Percentiles rank a stretch among this genome's conserved stretches.
phyloP scores from a whole-genome alignment of 2,329 filamentous ascomycete species.

The Aspergillus pseudonomiae region DNA sequence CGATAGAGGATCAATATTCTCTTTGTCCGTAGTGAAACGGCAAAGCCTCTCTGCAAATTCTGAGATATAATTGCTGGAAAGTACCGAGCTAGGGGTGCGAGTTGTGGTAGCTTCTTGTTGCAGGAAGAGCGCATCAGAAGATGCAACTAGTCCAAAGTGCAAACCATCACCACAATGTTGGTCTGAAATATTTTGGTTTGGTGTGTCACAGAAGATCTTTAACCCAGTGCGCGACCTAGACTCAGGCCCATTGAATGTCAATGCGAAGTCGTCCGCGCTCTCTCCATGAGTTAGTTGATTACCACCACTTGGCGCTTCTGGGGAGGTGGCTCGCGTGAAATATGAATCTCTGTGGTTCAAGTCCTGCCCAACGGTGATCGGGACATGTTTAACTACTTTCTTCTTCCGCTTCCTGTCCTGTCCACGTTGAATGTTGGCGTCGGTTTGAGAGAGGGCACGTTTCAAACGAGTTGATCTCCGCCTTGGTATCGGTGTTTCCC shows the following conservation, averaged over 20 bases:
- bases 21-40: constrained; percentile 30
- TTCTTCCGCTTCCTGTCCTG: constrained; percentile 31
- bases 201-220: constrained; percentile 42
- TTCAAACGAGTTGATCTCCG: constrained; percentile 35
- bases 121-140: constrained; percentile 27
- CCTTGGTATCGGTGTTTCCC: constrained; percentile 48
- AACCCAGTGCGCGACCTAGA: constrained; percentile 35
- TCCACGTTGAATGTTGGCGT: constrained; percentile 37
- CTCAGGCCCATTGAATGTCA: constrained; percentile 34
- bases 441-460: constrained; percentile 33
- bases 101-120: constrained; percentile 15
- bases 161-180: constrained; percentile 9
- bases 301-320: constrained; percentile 22
- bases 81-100: constrained; percentile 19
- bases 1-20: constrained; percentile 43
- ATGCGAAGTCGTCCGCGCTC: constrained; percentile 37
- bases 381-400: constrained; percentile 17
- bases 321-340: constrained; percentile 24
- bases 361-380: constrained; percentile 14
- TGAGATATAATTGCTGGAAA: constrained; percentile 16
- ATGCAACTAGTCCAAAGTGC: constrained; percentile 18
- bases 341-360: constrained; percentile 21
- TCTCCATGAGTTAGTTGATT: constrained; percentile 25
- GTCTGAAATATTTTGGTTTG: constrained; percentile 15
- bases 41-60: constrained; percentile 14